A percentile compares a stretch with the other conserved stretches of the same genome.
Conservation (phyloP, 2,329 filamentous ascomycete species). For the Claviceps sp. region DNA sequence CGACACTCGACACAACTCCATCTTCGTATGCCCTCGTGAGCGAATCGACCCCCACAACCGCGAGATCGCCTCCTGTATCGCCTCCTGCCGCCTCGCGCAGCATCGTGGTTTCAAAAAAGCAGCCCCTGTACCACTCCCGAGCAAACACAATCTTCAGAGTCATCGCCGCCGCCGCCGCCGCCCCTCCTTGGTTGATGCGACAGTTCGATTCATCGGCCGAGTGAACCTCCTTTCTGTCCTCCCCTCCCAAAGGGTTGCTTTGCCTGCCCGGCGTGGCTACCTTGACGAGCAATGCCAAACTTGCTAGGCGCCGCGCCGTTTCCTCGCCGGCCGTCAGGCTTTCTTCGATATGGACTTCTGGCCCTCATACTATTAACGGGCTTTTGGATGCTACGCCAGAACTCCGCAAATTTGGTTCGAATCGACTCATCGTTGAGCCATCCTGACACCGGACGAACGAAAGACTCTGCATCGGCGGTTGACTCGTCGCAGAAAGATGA, state of each 20-base stretch:
- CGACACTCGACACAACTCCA: background rate
- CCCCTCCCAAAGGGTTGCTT: background rate
- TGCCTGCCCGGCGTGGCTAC: background rate
- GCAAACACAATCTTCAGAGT: background rate
- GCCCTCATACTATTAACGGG: conserved; percentile 20
- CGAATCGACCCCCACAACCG: background rate
- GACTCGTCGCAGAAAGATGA: background rate
- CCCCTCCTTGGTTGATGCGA: background rate
- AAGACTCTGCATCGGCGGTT: background rate
- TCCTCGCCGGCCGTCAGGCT: conserved; percentile 20
- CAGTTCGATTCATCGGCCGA: background rate
- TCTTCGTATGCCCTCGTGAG: background rate
- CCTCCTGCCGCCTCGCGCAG: background rate
- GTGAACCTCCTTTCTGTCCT: background rate
- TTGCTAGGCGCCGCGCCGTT: conserved; percentile 6
- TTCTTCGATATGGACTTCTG: conserved; percentile 28
- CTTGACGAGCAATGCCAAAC: conserved; percentile 5
- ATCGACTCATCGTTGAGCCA: background rate
- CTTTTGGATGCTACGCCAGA: conserved; percentile 16
- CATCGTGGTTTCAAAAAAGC: background rate
- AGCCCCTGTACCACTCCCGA: background rate
- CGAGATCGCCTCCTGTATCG: background rate
- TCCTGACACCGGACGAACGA: background rate
- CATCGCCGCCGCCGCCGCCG: background rate
- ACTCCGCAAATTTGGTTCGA: conserved; percentile 5